Conservation (phyloP, 2,329 filamentous ascomycete genomes). For the Cyanodermella asteris region DNA sequence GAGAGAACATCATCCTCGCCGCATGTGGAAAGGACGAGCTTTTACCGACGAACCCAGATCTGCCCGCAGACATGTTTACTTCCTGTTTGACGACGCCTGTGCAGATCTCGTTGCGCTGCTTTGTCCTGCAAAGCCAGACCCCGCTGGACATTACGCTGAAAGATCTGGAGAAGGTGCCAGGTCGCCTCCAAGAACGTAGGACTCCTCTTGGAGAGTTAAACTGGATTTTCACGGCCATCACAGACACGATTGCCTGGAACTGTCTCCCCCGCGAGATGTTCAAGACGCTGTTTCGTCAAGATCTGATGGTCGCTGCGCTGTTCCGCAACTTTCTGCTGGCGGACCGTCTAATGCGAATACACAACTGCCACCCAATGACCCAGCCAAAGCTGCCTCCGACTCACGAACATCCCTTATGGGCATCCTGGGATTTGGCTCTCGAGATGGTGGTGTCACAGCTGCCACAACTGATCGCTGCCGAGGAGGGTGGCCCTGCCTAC, state of each 20-base stretch:
- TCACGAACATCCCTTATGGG: conserved; percentile 85
- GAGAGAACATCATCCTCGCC: conserved; percentile 77
- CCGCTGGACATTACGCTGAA: conserved; percentile 49
- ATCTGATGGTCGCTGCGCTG: conserved; percentile 94
- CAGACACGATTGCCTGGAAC: conserved; percentile 97
- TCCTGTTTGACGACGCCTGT: conserved; percentile 92
- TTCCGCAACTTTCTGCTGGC: conserved; percentile 91
- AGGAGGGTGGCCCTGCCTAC: conserved; percentile 56
- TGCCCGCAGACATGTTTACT: conserved; percentile 89
- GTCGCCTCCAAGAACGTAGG: conserved; percentile 73
- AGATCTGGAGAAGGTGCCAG: conserved; percentile 71
- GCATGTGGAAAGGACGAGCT: conserved; percentile 82
- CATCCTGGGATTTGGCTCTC: conserved; percentile 91
- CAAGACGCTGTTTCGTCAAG: conserved; percentile 90
- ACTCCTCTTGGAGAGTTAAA: conserved; percentile 92
- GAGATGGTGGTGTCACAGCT: conserved; percentile 86
- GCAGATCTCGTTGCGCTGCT: conserved; percentile 90
- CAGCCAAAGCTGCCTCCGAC: conserved; percentile 84
- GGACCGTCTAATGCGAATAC: conserved; percentile 87
- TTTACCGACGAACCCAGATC: conserved; percentile 75
- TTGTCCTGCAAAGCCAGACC: conserved; percentile 76
- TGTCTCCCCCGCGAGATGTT: conserved; percentile 75
- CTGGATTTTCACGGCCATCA: conserved; percentile 98
- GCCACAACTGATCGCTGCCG: conserved; percentile 55
- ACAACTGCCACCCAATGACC: conserved; percentile 86